phyloP scores from a whole-genome alignment of 2,329 filamentous ascomycete species.

The Microascus cirrosus region DNA sequence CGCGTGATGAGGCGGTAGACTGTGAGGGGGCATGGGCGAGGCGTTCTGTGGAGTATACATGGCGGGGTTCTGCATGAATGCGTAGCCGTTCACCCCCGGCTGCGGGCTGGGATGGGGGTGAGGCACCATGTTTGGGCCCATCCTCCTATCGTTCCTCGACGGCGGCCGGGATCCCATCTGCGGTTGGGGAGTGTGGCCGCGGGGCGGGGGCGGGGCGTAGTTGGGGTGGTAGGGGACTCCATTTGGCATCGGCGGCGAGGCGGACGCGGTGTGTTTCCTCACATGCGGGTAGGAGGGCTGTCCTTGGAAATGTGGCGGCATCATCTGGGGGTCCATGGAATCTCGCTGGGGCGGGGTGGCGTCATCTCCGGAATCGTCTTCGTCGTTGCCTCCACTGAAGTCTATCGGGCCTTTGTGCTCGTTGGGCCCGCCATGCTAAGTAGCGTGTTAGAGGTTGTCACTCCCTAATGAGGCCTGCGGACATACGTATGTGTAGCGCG shows the following conservation, averaged over 20 bases:
- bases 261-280: slow-evolving; percentile 70
- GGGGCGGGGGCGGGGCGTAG: slow-evolving; percentile 30
- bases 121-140: slow-evolving; percentile 59
- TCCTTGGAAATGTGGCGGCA: slow-evolving; percentile 60
- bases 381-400: slow-evolving; percentile 78
- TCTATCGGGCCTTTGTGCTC: slow-evolving; percentile 94
- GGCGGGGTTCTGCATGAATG: slow-evolving; percentile 75
- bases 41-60: slow-evolving; percentile 64
- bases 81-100: slow-evolving; percentile 55
- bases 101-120: slow-evolving; percentile 47
- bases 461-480: background rate
- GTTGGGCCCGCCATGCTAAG: slow-evolving; percentile 78
- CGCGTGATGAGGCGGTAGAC: slow-evolving; percentile 15
- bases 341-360: slow-evolving; percentile 64
- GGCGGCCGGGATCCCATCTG: slow-evolving; percentile 54
- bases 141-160: slow-evolving; percentile 69
- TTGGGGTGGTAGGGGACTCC: slow-evolving; percentile 48
- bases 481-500: slow-evolving; percentile 83
- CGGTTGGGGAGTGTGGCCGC: slow-evolving; percentile 75
- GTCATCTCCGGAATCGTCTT: slow-evolving; percentile 51
- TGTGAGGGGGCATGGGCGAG: slow-evolving; percentile 29
- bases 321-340: slow-evolving; percentile 44
- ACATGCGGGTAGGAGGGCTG: slow-evolving; percentile 68
- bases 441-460: background rate
- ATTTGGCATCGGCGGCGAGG: slow-evolving; percentile 79